Evolutionary conservation across 306 rosid species (phyloP).

Genomic region (Quercus parvula): DNA sequence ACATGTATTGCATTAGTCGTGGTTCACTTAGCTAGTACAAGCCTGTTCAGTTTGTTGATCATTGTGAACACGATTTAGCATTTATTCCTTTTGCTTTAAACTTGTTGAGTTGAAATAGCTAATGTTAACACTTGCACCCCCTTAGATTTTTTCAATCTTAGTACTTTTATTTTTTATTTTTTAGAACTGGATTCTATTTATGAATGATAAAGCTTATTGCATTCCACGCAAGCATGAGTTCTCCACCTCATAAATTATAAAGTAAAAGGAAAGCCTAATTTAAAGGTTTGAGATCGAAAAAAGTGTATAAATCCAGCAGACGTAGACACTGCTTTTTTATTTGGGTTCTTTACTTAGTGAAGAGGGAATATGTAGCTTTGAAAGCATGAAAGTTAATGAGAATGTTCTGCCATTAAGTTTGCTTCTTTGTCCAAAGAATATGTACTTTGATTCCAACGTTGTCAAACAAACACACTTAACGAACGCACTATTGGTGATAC

Average conservation of each 20-base stretch:
- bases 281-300: not conserved
- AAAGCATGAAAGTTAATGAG: not conserved
- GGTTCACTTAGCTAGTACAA: too few relatives aligned
- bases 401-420: not conserved
- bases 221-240: not conserved
- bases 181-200: not conserved
- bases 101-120: not conserved
- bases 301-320: not conserved
- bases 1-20: too few relatives aligned
- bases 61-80: not conserved
- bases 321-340: not conserved
- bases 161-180: not conserved
- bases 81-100: too few relatives aligned
- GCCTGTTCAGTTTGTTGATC: too few relatives aligned
- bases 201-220: not conserved
- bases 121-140: not conserved
- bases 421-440: not conserved
- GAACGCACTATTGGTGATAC: not conserved
- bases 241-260: not conserved
- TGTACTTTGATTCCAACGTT: not conserved
- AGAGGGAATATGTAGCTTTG: not conserved
- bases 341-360: conserved; percentile 38
- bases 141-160: not conserved
- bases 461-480: not conserved
- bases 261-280: not conserved